Evolutionary conservation across 2,329 filamentous ascomycete species (phyloP).

Genomic region (Penicillium sp.): DNA sequence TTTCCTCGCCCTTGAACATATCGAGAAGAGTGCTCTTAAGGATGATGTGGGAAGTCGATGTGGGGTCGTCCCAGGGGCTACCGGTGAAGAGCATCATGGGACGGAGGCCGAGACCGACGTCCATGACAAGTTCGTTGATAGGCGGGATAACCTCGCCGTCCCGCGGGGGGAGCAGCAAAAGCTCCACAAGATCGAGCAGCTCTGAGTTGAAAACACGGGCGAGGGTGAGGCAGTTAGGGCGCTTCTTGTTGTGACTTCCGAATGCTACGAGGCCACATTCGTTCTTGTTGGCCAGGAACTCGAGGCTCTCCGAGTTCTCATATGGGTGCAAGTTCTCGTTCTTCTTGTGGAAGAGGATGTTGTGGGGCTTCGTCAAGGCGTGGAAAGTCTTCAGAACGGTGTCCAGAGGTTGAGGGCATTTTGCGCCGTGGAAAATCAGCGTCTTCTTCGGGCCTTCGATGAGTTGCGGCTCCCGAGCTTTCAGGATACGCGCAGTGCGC

Average conservation of each 20-base stretch:
- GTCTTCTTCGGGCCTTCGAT: slow-evolving; percentile 88
- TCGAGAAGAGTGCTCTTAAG: slow-evolving; percentile 87
- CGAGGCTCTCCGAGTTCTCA: slow-evolving; percentile 80
- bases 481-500: slow-evolving; percentile 91
- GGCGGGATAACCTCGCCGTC: slow-evolving; percentile 45
- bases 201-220: slow-evolving; percentile 82
- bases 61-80: slow-evolving; percentile 80
- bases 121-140: slow-evolving; percentile 59
- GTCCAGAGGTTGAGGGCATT: slow-evolving; percentile 78
- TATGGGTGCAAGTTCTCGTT: slow-evolving; percentile 89
- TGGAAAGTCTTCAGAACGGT: slow-evolving; percentile 83
- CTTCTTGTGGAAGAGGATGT: slow-evolving; percentile 94
- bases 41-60: slow-evolving; percentile 75
- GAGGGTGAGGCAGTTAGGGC: slow-evolving; percentile 86
- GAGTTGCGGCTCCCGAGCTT: slow-evolving; percentile 86
- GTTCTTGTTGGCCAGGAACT: slow-evolving; percentile 97
- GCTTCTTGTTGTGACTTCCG: slow-evolving; percentile 85
- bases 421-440: slow-evolving; percentile 85
- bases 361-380: slow-evolving; percentile 78
- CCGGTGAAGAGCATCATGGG: slow-evolving; percentile 92
- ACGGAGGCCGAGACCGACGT: slow-evolving; percentile 74
- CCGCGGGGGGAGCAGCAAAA: slow-evolving; percentile 74
- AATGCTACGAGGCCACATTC: slow-evolving; percentile 85
- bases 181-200: slow-evolving; percentile 91
- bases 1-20: slow-evolving; percentile 82